A percentile compares a stretch with the other conserved stretches of the same genome.
Conservation (phyloP, 2,329 filamentous ascomycete genomes). For the Colletotrichum sp. region DNA sequence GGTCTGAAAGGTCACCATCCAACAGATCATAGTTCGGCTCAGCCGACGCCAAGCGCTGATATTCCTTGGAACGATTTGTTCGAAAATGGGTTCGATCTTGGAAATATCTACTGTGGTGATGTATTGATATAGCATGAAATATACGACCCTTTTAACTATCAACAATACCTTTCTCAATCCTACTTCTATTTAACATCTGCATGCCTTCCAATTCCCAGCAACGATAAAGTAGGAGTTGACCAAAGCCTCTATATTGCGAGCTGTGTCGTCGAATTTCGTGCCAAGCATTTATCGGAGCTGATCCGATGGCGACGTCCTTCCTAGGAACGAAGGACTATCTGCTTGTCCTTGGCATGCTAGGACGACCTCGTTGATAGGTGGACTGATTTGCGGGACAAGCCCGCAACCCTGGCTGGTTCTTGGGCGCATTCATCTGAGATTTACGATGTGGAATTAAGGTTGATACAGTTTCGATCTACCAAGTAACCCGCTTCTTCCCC, state of each 20-base stretch:
- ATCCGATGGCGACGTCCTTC: background rate
- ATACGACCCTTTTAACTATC: background rate
- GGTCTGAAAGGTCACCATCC: constrained; percentile 19
- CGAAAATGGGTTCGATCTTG: constrained; percentile 1
- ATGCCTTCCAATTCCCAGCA: no score
- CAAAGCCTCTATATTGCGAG: background rate
- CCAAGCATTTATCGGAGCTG: background rate
- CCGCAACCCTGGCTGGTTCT: background rate
- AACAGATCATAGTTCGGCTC: background rate
- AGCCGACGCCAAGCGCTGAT: constrained; percentile 4
- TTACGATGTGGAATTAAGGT: background rate
- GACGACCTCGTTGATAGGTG: background rate
- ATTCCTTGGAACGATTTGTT: constrained; percentile 13
- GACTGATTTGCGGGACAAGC: background rate
- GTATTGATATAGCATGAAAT: background rate
- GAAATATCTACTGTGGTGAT: background rate
- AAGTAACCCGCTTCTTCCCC: background rate
- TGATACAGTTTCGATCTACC: background rate
- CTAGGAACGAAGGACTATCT: background rate
- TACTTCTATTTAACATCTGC: no score
- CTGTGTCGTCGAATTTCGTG: background rate
- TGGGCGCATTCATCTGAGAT: background rate
- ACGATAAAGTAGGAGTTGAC: no score
- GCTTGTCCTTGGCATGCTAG: background rate
- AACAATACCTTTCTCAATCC: rapidly evolving